phyloP scores from a whole-genome alignment of 1,139 yeast genomes.

The Groenewaldozyma auringiensis region DNA sequence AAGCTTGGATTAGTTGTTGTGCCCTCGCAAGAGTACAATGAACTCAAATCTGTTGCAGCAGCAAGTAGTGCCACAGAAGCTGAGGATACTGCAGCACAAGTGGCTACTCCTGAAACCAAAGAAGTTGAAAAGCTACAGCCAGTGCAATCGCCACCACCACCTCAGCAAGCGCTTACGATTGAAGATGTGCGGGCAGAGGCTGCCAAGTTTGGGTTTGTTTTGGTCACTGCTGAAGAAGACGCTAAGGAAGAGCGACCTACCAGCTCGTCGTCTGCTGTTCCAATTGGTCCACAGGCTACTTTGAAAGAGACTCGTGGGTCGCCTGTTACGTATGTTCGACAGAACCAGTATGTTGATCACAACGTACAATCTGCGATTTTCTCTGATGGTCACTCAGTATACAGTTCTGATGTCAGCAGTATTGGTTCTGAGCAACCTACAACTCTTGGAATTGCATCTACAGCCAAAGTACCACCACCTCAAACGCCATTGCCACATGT shows the following conservation, averaged over 20 bases:
- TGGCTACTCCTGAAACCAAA: too few relatives aligned
- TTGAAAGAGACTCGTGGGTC: conserved; percentile 20
- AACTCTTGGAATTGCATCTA: conserved; percentile 8
- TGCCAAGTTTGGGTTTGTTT: conserved; percentile 22
- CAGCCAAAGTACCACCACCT: conserved; percentile 10
- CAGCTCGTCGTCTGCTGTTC: neutral
- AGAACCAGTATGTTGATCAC: conserved; percentile 8
- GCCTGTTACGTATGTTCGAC: conserved; percentile 18
- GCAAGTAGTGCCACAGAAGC: conserved; percentile 22
- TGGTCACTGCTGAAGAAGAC: conserved; percentile 13
- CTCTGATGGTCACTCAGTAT: conserved; percentile 5
- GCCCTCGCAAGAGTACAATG: conserved; percentile 17
- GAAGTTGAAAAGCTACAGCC: neutral
- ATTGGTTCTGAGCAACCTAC: conserved; percentile 11
- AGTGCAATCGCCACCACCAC: neutral
- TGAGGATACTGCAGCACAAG: too few relatives aligned
- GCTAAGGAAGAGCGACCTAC: neutral
- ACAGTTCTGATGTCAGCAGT: conserved; percentile 13
- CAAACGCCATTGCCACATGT: conserved; percentile 13
- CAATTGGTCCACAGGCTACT: conserved; percentile 12
- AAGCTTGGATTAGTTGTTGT: conserved; percentile 25
- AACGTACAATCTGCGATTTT: conserved; percentile 20
- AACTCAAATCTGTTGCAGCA: conserved; percentile 14
- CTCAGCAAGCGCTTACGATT: conserved; percentile 21
- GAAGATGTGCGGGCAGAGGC: conserved; percentile 27